Evolutionary conservation across 164 flowering plant genomes (phyloP).

Genomic region (Magnolia sinica): DNA sequence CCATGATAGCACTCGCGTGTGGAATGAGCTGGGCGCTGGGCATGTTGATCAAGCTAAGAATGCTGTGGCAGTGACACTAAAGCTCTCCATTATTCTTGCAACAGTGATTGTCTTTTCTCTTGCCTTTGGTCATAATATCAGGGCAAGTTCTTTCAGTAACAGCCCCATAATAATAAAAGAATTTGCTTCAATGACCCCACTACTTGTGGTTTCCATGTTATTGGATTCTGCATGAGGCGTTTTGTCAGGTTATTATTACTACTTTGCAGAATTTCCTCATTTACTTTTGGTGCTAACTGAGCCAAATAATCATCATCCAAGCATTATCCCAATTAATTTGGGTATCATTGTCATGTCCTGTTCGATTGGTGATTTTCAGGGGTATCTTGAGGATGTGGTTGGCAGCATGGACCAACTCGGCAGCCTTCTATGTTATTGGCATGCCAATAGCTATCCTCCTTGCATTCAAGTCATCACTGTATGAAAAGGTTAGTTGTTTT

Average conservation of each 20-base stretch:
- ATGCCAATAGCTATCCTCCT: conserved; percentile 62
- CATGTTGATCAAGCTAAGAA: conserved; percentile 52
- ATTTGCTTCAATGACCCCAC: conserved; percentile 61
- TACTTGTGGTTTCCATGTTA: conserved; percentile 56
- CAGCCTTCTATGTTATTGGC: conserved; percentile 66
- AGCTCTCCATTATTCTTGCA: conserved; percentile 62
- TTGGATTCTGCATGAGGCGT: conserved; percentile 69
- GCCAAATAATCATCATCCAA: too few species aligned
- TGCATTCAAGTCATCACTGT: conserved; percentile 42
- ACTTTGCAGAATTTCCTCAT: neutral
- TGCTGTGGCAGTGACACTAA: conserved; percentile 62
- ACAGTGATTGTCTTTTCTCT: conserved; percentile 38
- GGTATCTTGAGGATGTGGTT: conserved; percentile 89
- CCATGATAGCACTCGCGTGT: conserved; percentile 71
- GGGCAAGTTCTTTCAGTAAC: conserved; percentile 72
- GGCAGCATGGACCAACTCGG: conserved; percentile 66
- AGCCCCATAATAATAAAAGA: conserved; percentile 35
- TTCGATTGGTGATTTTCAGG: conserved; percentile 31
- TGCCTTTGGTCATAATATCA: conserved; percentile 56
- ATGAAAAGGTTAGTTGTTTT: conserved; percentile 45
- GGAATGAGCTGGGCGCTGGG: conserved; percentile 90
- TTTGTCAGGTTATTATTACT: conserved; percentile 53
- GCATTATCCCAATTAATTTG: too few species aligned
- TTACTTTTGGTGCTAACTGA: neutral
- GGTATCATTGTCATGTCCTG: neutral